Percentiles rank a stretch among this genome's conserved stretches.
Evolutionary conservation across 2,329 filamentous ascomycete species (phyloP).

Genomic region (Drechslerella stenobrocha): DNA sequence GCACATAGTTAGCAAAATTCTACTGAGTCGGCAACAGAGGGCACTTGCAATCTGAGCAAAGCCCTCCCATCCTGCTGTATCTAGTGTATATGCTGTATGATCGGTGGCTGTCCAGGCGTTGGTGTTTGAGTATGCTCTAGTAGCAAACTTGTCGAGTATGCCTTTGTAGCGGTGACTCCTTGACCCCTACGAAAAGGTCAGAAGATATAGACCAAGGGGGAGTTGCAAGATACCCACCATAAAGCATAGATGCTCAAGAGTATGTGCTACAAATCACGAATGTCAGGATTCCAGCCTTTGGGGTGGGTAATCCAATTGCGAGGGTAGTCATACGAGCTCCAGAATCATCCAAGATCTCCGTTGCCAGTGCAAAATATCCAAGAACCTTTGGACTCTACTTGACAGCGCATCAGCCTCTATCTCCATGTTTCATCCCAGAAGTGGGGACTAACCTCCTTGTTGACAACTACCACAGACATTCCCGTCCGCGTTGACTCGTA

Average conservation of each 20-base stretch:
- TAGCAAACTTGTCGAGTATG: conserved; percentile 89
- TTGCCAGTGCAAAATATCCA: conserved; percentile 92
- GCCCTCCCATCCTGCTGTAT: conserved; percentile 94
- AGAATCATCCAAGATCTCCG: conserved; percentile 96
- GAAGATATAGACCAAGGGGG: background rate
- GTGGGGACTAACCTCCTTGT: conserved; percentile 66
- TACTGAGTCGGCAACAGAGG: background rate
- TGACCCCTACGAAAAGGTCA: conserved; percentile 67
- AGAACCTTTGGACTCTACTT: conserved; percentile 75
- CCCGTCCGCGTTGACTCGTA: conserved; percentile 95
- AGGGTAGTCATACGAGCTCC: conserved; percentile 65
- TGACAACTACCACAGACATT: conserved; percentile 89
- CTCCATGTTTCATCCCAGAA: background rate
- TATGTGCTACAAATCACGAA: conserved; percentile 56
- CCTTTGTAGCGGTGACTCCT: conserved; percentile 94
- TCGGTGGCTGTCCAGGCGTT: conserved; percentile 98
- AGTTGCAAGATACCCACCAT: conserved; percentile 58
- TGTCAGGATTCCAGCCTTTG: background rate
- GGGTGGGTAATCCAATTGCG: conserved; percentile 22
- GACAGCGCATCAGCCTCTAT: conserved; percentile 7
- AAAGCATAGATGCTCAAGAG: conserved; percentile 61
- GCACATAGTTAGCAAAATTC: background rate
- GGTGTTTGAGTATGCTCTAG: conserved; percentile 86
- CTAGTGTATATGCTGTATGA: conserved; percentile 92
- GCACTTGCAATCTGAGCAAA: conserved; percentile 75